Conservation (phyloP, 1,284 basidiomycete species). For the Somion occarium region DNA sequence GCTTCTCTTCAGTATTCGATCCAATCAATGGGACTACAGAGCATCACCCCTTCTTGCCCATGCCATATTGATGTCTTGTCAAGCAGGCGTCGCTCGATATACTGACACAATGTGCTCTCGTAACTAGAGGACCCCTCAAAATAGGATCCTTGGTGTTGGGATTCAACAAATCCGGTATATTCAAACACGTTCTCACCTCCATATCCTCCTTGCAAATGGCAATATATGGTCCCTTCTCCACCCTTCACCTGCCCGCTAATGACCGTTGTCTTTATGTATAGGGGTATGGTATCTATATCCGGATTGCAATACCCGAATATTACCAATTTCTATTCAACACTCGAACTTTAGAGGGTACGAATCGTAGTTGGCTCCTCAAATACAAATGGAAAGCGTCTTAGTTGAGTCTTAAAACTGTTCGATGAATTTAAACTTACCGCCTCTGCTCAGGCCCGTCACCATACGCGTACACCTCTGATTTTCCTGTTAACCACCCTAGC, state of each 20-base stretch:
- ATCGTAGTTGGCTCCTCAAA: neutral
- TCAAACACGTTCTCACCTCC: neutral
- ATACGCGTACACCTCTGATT: neutral
- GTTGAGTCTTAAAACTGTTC: neutral
- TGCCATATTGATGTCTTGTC: neutral
- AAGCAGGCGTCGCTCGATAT: neutral
- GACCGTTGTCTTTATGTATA: neutral
- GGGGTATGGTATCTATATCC: neutral
- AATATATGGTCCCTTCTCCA: neutral
- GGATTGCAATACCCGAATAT: neutral
- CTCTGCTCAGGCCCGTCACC: neutral
- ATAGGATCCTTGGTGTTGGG: neutral
- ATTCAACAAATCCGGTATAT: neutral
- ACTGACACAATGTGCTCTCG: neutral
- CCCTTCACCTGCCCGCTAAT: neutral
- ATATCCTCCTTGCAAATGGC: neutral
- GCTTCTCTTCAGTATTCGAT: neutral
- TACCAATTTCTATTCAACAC: neutral
- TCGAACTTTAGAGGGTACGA: neutral
- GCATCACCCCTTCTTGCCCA: neutral
- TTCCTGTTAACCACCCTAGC: no score
- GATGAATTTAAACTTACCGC: neutral
- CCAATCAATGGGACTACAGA: neutral
- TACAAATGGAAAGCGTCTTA: neutral
- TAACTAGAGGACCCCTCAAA: neutral